Conservation (phyloP, 2,329 filamentous ascomycete species). For the Apiospora aurea region DNA sequence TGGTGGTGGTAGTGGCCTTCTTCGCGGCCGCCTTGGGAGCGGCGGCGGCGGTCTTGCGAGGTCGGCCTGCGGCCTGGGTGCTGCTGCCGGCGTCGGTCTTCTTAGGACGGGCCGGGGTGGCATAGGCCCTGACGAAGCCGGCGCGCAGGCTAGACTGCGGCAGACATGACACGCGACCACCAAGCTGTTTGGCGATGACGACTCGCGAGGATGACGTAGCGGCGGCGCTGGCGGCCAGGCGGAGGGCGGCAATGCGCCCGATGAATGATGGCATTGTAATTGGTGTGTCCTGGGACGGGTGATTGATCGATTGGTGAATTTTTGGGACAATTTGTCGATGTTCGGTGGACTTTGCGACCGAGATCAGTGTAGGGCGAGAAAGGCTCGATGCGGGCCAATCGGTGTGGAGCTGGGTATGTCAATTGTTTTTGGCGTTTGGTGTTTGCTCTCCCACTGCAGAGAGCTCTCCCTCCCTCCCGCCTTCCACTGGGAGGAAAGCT, state of each 20-base stretch:
- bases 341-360: conserved; percentile 4
- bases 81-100: conserved; percentile 3
- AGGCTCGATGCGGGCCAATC: neutral
- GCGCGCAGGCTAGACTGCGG: conserved; percentile 23
- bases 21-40: conserved; percentile 29
- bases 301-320: neutral
- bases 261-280: conserved; percentile 50
- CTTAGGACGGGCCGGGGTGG: conserved; percentile 31
- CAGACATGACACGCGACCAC: conserved; percentile 31
- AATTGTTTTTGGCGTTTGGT: conserved; percentile 3
- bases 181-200: conserved; percentile 33
- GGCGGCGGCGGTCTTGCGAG: conserved; percentile 33
- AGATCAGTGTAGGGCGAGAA: conserved; percentile 1
- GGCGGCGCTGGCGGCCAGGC: conserved; percentile 36
- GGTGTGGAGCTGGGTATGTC: conserved; percentile 13
- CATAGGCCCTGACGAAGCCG: conserved; percentile 30
- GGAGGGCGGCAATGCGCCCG: conserved; percentile 48
- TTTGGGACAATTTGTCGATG: neutral
- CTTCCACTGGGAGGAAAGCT: neutral
- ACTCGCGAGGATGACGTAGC: conserved; percentile 28
- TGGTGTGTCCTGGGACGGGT: neutral
- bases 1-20: conserved; percentile 32
- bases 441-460: neutral
- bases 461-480: neutral
- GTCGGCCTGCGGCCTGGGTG: conserved; percentile 33